phyloP scores from a whole-genome alignment of 345 rosid genomes.

The Xanthoceras sorbifolium region DNA sequence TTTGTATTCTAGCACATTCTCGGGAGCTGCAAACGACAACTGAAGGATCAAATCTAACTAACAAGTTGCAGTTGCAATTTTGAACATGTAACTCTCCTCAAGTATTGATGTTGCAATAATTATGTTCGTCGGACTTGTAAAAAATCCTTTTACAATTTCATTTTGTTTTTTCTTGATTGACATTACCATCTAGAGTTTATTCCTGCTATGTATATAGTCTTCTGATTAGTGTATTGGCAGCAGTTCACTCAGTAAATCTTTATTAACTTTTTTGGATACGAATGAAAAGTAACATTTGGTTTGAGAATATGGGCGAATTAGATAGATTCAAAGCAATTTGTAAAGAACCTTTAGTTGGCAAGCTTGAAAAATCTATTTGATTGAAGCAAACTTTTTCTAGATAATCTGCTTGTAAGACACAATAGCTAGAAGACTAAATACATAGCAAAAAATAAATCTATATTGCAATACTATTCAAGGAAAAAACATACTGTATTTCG shows the following conservation, averaged over 20 bases:
- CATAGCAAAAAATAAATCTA: slow-evolving; percentile 65
- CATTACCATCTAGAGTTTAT: slow-evolving; percentile 49
- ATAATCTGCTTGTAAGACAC: slow-evolving; percentile 51
- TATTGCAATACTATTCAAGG: slow-evolving; percentile 56
- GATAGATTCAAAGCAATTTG: background rate
- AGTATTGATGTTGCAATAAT: slow-evolving; percentile 90
- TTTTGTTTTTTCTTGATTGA: slow-evolving; percentile 64
- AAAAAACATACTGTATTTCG: slow-evolving; percentile 71
- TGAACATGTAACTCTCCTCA: slow-evolving; percentile 94
- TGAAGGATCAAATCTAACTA: slow-evolving; percentile 80
- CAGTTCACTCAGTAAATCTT: slow-evolving; percentile 50
- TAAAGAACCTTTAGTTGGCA: background rate
- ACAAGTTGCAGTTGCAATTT: slow-evolving; percentile 60
- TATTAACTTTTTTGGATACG: background rate
- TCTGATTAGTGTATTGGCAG: slow-evolving; percentile 59
- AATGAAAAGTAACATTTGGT: background rate
- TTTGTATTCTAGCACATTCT: slow-evolving; percentile 88
- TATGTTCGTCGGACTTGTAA: slow-evolving; percentile 69
- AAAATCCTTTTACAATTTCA: slow-evolving; percentile 78
- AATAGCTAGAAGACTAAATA: slow-evolving; percentile 61
- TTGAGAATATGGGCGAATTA: background rate
- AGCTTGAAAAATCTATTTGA: background rate
- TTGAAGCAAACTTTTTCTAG: background rate
- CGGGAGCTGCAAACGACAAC: slow-evolving; percentile 79
- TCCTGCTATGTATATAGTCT: slow-evolving; percentile 71